These are phyloP conservation scores for Nissolia schottii DNA, from an alignment of 306 rosid species.

Conservation along the genomic window DNA sequence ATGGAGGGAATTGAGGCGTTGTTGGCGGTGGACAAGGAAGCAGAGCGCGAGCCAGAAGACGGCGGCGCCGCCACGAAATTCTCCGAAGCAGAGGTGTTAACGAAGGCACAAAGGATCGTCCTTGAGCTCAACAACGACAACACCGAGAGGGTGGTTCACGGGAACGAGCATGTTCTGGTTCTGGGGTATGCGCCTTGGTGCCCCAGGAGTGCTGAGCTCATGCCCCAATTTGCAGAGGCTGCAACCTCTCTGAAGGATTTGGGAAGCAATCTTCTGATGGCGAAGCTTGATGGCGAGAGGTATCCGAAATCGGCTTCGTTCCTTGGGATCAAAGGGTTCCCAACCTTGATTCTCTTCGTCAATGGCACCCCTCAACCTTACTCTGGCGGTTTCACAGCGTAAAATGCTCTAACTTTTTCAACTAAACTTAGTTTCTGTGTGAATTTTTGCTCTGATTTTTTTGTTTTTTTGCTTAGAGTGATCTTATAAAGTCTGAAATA, in stretches of 20 bases:
- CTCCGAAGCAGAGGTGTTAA: conserved; percentile 74
- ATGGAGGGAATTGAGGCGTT: conserved; percentile 58
- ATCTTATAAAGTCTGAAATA: neutral
- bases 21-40: conserved; percentile 77
- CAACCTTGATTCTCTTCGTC: conserved; percentile 79
- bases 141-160: conserved; percentile 57
- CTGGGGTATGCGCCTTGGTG: conserved; percentile 98
- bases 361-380: conserved; percentile 79
- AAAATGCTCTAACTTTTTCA: conserved; percentile 24
- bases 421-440: neutral
- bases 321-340: conserved; percentile 82
- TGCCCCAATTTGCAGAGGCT: conserved; percentile 96
- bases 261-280: conserved; percentile 65
- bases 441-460: neutral
- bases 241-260: conserved; percentile 70
- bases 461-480: neutral
- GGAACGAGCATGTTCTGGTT: conserved; percentile 70
- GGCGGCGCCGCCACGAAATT: conserved; percentile 37
- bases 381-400: conserved; percentile 91
- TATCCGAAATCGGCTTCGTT: conserved; percentile 65
- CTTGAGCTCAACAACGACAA: conserved; percentile 71
- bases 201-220: conserved; percentile 87
- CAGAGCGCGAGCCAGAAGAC: conserved; percentile 38
- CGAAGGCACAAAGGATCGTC: conserved; percentile 88
- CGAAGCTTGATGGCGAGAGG: conserved; percentile 88